Percentiles rank a stretch among this genome's conserved stretches.
phyloP scores from a whole-genome alignment of 495 filamentous ascomycete species.

The Patellaria atrata region DNA sequence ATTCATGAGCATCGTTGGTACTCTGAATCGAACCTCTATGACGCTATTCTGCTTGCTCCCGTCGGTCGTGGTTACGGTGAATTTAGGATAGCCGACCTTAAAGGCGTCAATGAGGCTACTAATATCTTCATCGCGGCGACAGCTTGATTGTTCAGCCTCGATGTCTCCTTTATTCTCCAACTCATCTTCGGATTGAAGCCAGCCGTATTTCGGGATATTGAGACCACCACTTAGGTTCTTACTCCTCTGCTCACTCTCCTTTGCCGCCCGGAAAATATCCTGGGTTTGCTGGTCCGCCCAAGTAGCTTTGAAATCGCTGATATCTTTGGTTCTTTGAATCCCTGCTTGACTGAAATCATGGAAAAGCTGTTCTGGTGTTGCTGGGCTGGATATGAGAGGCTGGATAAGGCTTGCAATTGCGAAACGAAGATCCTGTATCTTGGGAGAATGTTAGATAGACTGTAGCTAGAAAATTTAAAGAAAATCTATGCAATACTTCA shows the following conservation, averaged over 20 bases:
- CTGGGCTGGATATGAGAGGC: constrained; percentile 6
- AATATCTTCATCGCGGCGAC: constrained; percentile 3
- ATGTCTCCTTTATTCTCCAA: background rate
- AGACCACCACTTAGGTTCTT: constrained; percentile 4
- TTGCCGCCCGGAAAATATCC: constrained; percentile 8
- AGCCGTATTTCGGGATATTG: constrained; percentile 13
- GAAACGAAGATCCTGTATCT: constrained; percentile 16
- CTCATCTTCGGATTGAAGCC: constrained; percentile 6
- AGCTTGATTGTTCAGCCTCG: background rate
- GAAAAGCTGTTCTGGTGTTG: constrained; percentile 9
- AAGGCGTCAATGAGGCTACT: constrained; percentile 4
- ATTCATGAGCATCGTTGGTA: constrained; percentile 2
- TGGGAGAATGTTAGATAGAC: too few relatives aligned
- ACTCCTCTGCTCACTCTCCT: constrained; percentile 8
- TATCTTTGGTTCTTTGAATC: constrained; percentile 5
- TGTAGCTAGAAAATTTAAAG: constrained; percentile 1
- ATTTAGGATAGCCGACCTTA: constrained; percentile 6
- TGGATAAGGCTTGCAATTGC: constrained; percentile 15
- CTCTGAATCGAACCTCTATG: constrained; percentile 11
- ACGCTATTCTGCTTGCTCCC: constrained; percentile 6
- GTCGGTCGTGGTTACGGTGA: constrained; percentile 7
- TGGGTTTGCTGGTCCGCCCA: constrained; percentile 13
- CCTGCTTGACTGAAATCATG: constrained; percentile 10
- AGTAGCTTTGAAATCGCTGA: constrained; percentile 11
- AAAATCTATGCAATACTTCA: background rate